Base-by-base conservation (phyloP, 192 early-diverging fungal genomes). In the Podila epicladia region DNA sequence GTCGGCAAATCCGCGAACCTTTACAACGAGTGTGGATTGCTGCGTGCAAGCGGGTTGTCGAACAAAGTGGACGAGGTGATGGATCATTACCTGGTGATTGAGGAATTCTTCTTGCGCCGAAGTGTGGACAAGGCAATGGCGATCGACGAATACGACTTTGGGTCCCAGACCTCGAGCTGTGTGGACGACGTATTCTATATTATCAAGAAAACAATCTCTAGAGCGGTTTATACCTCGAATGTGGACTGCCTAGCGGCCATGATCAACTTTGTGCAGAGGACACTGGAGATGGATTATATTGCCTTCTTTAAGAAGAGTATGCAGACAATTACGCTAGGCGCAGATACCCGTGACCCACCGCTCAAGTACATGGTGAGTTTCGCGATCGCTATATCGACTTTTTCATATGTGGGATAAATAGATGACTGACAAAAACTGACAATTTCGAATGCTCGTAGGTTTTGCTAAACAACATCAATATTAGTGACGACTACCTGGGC, bases 171-270 rank as follows among this genome's bases (percentile, higher is more conserved):
- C 1, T 91, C 89, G 20, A 88, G 86, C 9, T 91, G 93, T 69
- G 97, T 98, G 12, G 98, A 96, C 53, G 98, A 99, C 71, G 89
- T 97, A 9, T 98, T 98, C 76, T 99, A 94, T 79, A 93, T 99
- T 49, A 79, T 95, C 26, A 93, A 94, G 67, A 93, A 91, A 28
- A 89, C 90, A 7, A 77, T 95, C 9, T 86, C 87, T 35, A 89
- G 96, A 60, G 88, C 91, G 2, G 77, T 98, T 2, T 83, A 91
- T n/a, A 94, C 95, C 0, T 86, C 89, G 49, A 90, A 94, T 67
- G 74, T 92, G 19, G 85, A 93, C 22, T 86, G 90, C 0, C 72
- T 97, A 5, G 89, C 89, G 8, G 89, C 93, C 2, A 86, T 96
- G 29, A 83, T 94, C 63, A 93, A 93, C 62, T 82, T 85, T 24